Conservation (phyloP, 2,329 filamentous ascomycete genomes). For the Coniochaeta ligniaria region DNA sequence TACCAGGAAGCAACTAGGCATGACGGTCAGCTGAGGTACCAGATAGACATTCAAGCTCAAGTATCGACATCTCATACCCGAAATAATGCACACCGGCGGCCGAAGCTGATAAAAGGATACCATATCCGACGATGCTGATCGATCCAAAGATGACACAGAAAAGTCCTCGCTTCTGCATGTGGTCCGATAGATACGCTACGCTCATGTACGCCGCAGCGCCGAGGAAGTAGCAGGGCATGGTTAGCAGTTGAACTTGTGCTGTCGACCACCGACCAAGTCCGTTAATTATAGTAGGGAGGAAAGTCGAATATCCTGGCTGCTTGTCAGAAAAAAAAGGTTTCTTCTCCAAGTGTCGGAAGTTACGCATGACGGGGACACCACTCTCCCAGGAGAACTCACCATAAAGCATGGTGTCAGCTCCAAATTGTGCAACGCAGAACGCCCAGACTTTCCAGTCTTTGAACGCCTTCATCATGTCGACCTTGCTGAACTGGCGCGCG, state of each 20-base stretch:
- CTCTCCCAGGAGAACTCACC: conserved; percentile 19
- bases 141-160: conserved; percentile 56
- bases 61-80: conserved; percentile 24
- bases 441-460: conserved; percentile 71
- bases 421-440: conserved; percentile 65
- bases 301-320: conserved; percentile 60
- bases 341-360: not conserved
- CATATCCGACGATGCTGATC: conserved; percentile 63
- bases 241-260: conserved; percentile 66
- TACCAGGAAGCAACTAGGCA: conserved; percentile 59
- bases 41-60: not conserved
- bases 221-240: conserved; percentile 69
- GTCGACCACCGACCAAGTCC: conserved; percentile 56
- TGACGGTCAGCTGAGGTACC: not conserved
- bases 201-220: conserved; percentile 64
- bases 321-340: conserved; percentile 3
- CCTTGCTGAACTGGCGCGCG: conserved; percentile 39
- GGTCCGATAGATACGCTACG: conserved; percentile 61
- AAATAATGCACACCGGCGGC: conserved; percentile 63
- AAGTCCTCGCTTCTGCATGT: conserved; percentile 56
- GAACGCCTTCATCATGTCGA: conserved; percentile 60
- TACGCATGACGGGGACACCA: not conserved
- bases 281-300: conserved; percentile 71
- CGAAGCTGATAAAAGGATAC: conserved; percentile 54
- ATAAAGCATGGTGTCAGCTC: conserved; percentile 70